A percentile compares a stretch with the other conserved stretches of the same genome.
phyloP scores from a whole-genome alignment of 345 rosid genomes.

The Hibiscus syriacus region DNA sequence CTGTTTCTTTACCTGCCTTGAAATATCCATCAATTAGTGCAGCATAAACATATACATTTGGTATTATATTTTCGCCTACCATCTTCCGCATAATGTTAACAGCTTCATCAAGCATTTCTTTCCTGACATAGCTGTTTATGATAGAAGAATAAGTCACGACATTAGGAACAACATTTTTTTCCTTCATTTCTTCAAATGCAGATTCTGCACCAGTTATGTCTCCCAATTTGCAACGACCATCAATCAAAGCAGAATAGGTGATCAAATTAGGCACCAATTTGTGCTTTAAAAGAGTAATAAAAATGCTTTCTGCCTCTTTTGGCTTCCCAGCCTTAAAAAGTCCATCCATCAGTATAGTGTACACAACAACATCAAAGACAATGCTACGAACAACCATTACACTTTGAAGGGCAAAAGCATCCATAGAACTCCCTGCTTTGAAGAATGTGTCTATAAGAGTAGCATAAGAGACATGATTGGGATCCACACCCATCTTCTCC shows the following conservation, averaged over 20 bases:
- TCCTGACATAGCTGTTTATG: slow-evolving; percentile 62
- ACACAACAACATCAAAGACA: slow-evolving; percentile 63
- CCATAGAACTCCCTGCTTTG: slow-evolving; percentile 42
- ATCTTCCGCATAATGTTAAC: slow-evolving; percentile 44
- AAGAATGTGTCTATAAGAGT: slow-evolving; percentile 60
- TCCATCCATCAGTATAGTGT: slow-evolving; percentile 71
- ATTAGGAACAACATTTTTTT: slow-evolving; percentile 40
- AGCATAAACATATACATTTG: slow-evolving; percentile 51
- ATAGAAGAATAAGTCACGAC: slow-evolving; percentile 59
- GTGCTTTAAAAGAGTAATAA: slow-evolving; percentile 34
- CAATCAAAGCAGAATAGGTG: slow-evolving; percentile 65
- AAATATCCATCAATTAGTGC: slow-evolving; percentile 63
- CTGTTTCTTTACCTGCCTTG: slow-evolving; percentile 50
- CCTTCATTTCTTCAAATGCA: slow-evolving; percentile 52
- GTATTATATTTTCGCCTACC: slow-evolving; percentile 37
- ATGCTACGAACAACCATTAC: slow-evolving; percentile 76
- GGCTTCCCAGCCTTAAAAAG: slow-evolving; percentile 60
- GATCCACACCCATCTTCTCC: slow-evolving; percentile 57
- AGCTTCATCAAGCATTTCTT: slow-evolving; percentile 69
- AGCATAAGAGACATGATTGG: slow-evolving; percentile 63
- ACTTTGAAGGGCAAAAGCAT: slow-evolving; percentile 59
- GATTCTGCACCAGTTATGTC: slow-evolving; percentile 47
- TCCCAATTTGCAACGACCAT: slow-evolving; percentile 66
- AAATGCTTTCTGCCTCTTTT: slow-evolving; percentile 52
- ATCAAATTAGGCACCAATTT: slow-evolving; percentile 43